phyloP scores from a whole-genome alignment of 1,139 yeast species.

The Arxiozyma heterogenica region DNA sequence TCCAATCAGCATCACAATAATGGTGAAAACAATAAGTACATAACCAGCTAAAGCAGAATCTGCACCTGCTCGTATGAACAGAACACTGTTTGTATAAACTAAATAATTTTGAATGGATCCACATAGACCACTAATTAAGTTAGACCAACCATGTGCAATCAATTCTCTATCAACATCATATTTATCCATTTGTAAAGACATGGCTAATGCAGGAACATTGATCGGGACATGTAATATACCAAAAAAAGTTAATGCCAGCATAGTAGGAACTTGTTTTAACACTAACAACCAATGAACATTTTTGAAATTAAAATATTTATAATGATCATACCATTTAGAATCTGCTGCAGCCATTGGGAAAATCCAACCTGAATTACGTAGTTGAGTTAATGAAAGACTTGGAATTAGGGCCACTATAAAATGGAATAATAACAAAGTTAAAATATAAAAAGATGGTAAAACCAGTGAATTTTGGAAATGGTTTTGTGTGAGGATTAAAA shows the following conservation, averaged over 20 bases:
- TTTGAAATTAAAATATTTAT: conserved; percentile 57
- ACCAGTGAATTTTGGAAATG: conserved; percentile 62
- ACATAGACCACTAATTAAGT: conserved; percentile 67
- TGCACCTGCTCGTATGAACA: conserved; percentile 91
- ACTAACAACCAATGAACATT: conserved; percentile 68
- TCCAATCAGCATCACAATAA: conserved; percentile 72
- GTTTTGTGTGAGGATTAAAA: conserved; percentile 56
- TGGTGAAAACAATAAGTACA: conserved; percentile 74
- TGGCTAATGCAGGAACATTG: conserved; percentile 93
- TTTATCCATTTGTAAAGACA: conserved; percentile 71
- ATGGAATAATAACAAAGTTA: conserved; percentile 63
- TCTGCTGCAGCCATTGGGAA: conserved; percentile 48
- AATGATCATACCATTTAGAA: conserved; percentile 86
- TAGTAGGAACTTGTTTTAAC: conserved; percentile 69
- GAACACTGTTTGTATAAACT: conserved; percentile 86
- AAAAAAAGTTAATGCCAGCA: conserved; percentile 91
- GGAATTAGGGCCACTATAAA: conserved; percentile 57
- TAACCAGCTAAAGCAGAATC: conserved; percentile 83
- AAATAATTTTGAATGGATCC: conserved; percentile 92
- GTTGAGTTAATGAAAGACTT: conserved; percentile 46
- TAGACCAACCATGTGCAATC: conserved; percentile 93
- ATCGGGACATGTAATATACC: conserved; percentile 95
- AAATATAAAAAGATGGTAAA: conserved; percentile 72
- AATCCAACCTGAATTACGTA: conserved; percentile 76
- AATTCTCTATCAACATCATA: conserved; percentile 87